A percentile compares a stretch with the other conserved stretches of the same genome.
phyloP scores from a whole-genome alignment of 257 asterid species.

The Solanum phureja region DNA sequence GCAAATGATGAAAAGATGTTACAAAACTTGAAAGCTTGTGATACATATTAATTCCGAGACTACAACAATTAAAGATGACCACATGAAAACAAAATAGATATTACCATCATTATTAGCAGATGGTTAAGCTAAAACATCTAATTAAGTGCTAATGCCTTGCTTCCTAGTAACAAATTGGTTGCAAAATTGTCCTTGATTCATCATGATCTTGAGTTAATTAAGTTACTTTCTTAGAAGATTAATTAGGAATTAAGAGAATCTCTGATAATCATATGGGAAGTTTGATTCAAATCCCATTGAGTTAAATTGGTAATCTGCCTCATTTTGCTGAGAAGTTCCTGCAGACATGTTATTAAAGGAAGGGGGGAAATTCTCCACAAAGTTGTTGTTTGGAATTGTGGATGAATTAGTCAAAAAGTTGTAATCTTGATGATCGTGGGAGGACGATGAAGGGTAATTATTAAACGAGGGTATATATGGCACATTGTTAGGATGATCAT shows the following conservation, averaged over 20 bases:
- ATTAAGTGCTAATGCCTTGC: background rate
- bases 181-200: background rate
- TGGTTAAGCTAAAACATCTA: background rate
- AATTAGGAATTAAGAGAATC: conserved; percentile 13
- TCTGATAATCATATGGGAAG: conserved; percentile 20
- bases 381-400: background rate
- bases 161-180: background rate
- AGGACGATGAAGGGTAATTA: conserved; percentile 4
- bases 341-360: background rate
- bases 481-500: conserved; percentile 13
- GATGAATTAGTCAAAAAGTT: background rate
- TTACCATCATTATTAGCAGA: background rate
- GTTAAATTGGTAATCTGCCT: conserved; percentile 12
- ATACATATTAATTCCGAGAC: background rate
- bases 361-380: background rate
- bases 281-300: conserved; percentile 27
- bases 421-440: conserved; percentile 7
- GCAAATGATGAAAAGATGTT: background rate
- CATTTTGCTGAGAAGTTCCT: conserved; percentile 10
- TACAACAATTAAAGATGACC: background rate
- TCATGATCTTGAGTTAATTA: background rate
- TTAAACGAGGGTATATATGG: conserved; percentile 2
- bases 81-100: background rate
- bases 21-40: background rate
- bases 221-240: background rate